Percentiles rank a stretch among this genome's conserved stretches.
phyloP scores from a whole-genome alignment of 2,329 filamentous ascomycete genomes.

The Ceratocystis papillata region DNA sequence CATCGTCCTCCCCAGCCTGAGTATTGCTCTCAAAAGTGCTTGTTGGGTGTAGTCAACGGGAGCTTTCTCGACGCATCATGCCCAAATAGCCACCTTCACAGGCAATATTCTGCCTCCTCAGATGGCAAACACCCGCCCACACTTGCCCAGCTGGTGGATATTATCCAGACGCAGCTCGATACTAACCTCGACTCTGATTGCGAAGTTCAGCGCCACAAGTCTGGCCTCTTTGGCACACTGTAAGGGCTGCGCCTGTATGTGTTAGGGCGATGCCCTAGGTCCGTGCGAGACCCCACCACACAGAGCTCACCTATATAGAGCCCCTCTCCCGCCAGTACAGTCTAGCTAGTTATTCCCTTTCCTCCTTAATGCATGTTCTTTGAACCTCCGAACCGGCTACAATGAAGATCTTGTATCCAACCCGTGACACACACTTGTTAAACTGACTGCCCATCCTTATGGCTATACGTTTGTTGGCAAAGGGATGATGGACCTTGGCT shows the following conservation, averaged over 20 bases:
- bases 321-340: no score
- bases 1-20: not conserved
- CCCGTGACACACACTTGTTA: not conserved
- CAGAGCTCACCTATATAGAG: no score
- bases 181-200: not conserved
- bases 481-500: not conserved
- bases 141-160: not conserved
- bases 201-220: not conserved
- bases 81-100: no score
- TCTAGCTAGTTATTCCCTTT: no score
- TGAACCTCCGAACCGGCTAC: no score
- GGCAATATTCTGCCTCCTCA: no score
- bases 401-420: no score
- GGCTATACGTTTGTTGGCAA: conserved; percentile 12
- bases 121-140: not conserved
- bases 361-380: no score
- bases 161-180: conserved; percentile 3
- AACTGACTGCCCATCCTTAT: conserved; percentile 6
- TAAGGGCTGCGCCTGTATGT: no score
- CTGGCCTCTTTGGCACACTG: not conserved
- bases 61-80: no score
- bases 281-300: no score
- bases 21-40: conserved; percentile 4
- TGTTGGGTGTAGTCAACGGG: conserved; percentile 4
- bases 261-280: no score